Evolutionary conservation across 192 early-diverging fungal genomes (phyloP).

Genomic region (Backusella tarrabulga): DNA sequence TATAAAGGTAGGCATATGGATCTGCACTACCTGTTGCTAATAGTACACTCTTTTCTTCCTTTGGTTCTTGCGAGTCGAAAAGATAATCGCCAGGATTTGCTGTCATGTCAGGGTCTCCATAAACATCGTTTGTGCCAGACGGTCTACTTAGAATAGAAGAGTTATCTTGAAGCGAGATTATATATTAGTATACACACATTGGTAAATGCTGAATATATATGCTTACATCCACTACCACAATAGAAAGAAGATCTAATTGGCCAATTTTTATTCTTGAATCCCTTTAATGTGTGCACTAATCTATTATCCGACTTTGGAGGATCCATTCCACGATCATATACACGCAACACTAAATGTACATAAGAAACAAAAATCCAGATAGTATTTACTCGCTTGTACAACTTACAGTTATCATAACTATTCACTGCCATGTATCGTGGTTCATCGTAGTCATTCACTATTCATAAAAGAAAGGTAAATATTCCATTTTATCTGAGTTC

Average conservation of each 20-base stretch:
- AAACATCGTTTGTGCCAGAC: conserved; percentile 9
- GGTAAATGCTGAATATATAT: neutral
- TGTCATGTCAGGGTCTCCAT: conserved; percentile 18
- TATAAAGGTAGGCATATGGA: conserved; percentile 79
- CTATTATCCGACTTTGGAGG: conserved; percentile 69
- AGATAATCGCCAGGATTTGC: conserved; percentile 18
- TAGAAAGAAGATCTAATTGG: conserved; percentile 90
- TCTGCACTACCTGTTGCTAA: conserved; percentile 83
- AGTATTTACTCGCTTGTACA: neutral
- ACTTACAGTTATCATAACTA: conserved; percentile 88
- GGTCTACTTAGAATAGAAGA: conserved; percentile 34
- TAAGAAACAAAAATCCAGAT: neutral
- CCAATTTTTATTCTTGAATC: conserved; percentile 94
- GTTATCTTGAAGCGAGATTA: conserved; percentile 20
- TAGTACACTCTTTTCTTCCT: conserved; percentile 56
- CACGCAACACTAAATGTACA: conserved; percentile 66
- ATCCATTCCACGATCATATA: conserved; percentile 87
- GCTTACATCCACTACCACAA: conserved; percentile 66
- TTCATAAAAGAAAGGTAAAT: conserved; percentile 8
- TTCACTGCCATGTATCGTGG: conserved; percentile 86
- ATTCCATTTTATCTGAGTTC: neutral
- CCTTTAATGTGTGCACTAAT: conserved; percentile 81
- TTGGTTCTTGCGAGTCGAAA: conserved; percentile 43
- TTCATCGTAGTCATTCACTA: conserved; percentile 53
- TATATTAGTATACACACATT: neutral